Base-by-base conservation (phyloP, 345 rosid species). In the Pseudoturritis turrita region DNA sequence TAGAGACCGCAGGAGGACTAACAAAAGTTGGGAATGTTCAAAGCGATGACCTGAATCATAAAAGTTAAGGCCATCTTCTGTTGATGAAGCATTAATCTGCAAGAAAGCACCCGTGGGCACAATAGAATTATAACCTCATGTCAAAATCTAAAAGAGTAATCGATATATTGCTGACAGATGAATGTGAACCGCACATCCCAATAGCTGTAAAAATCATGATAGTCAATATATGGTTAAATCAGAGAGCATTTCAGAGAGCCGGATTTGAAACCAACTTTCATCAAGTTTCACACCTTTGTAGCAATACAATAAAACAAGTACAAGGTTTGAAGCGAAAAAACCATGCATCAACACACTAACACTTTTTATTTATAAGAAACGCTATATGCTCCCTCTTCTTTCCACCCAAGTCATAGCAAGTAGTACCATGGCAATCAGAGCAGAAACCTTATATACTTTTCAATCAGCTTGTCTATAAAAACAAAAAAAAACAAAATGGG, bases 11-110 rank as follows among this genome's bases (percentile, higher is more conserved):
- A 96, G 76, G 54, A 96, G 89, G 81, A 92, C 92, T 85, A 96
- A 70, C 83, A 96, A 77, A 62, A 96, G 90, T 82, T 88, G 92
- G 36, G 84, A 85, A 72, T 96, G 92, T 75, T 96, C 98, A 79
- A 96, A 96, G 62, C 90, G 89, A 65, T 90, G 97, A 76, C 96
- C 94, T 81, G 96, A 89, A 82, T 89, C 98, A 72, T 88, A 88
- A 79, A 90, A 88, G 82, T 90, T 89, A 72, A 92, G 84, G 70
- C 87, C 91, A 79, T 96, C 94, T 70, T 90, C 98, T 29, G 94
- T 80, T 73, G 98, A 88, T 70, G 99, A 86, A 75, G 96, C 96
- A 81, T 96, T 96, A 50, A 96, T 88, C 99, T 96, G 96, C 75
- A 84, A 72, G 57, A 44, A 62, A 71, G 63, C 36, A 71, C 68